Evolutionary conservation across 495 filamentous ascomycete species (phyloP), one percentile per base, ranked within the genome.

Genomic region (Podospora conica): DNA sequence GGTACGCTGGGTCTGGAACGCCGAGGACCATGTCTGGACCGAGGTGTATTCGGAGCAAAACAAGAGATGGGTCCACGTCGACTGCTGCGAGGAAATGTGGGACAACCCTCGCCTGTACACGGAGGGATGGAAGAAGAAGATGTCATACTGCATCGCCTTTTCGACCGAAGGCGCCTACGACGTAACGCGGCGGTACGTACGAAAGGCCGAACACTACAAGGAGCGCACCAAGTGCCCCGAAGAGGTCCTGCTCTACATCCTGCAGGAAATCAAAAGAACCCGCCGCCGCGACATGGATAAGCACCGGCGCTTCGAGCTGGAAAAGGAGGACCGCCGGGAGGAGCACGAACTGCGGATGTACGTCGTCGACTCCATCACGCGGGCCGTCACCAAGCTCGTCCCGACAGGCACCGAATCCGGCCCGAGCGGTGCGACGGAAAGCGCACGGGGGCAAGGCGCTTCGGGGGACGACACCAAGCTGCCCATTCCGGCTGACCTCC

Each of bases 1-100:
- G 55, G 95, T 97, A 20, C 86, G 95, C 68, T 98, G 96, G 96
- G 91, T 98, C 27, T 98, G 96, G 96, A 97, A 97, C 68, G 87
- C 89, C 29, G 95, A 99, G 77, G 96, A 99, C 76, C 90, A 96
- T 67, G 91, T 97, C 22, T 98, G 95, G 94, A 97, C 93, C 1
- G 95, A 99, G 75, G 88, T 98, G 24, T 99, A 96, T 76, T 97
- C 93, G 18, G 93, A 95, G 69, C 92, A 96, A 72, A 87, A 93
- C 68, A 88, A 90, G 71, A 86, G 92, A 69, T 99, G 95, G 95
- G 83, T 99, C n/a, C 96, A 98, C 68, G 93, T 98, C 21, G 95
- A 99, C 74, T 86, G 87, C 10, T 97, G 93, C 73, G 95, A 99
- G 74, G 95, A 93, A 70, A 87, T 90, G 3, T 99, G 93, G 92